These are phyloP conservation scores for Raffaelea arxii DNA, from an alignment of 2,329 filamentous ascomycete genomes.

Conservation along the genomic window DNA sequence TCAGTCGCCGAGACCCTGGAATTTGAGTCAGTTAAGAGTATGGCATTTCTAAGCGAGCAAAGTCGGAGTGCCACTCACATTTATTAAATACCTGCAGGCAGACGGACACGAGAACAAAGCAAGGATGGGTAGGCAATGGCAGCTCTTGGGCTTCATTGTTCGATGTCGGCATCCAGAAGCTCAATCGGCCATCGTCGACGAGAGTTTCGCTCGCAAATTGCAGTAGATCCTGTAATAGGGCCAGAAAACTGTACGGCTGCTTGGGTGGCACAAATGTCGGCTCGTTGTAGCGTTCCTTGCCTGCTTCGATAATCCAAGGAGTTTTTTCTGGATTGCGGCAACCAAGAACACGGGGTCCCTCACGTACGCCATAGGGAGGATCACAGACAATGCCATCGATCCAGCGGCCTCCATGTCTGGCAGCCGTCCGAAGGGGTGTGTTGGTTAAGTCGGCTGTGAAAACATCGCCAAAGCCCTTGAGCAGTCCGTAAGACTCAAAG, in stretches of 20 bases:
- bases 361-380: conserved; percentile 89
- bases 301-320: conserved; percentile 55
- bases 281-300: conserved; percentile 53
- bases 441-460: conserved; percentile 87
- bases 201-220: conserved; percentile 69
- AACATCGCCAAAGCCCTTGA: conserved; percentile 58
- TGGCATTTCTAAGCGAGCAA: neutral
- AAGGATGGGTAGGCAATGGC: conserved; percentile 65
- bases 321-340: conserved; percentile 55
- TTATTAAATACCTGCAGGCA: conserved; percentile 86
- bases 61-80: conserved; percentile 40
- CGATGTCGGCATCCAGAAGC: conserved; percentile 96
- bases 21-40: neutral
- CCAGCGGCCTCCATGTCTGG: no score
- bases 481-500: conserved; percentile 73
- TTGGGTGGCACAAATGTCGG: conserved; percentile 75
- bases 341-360: conserved; percentile 83
- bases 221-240: conserved; percentile 84
- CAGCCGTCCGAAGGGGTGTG: conserved; percentile 52
- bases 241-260: conserved; percentile 81
- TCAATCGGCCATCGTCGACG: conserved; percentile 68
- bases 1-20: conserved; percentile 73
- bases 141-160: conserved; percentile 72
- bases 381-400: conserved; percentile 93
- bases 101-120: conserved; percentile 61